Conservation (phyloP, 2,329 filamentous ascomycete genomes). For the Paraphaeosphaeria sporulosa region DNA sequence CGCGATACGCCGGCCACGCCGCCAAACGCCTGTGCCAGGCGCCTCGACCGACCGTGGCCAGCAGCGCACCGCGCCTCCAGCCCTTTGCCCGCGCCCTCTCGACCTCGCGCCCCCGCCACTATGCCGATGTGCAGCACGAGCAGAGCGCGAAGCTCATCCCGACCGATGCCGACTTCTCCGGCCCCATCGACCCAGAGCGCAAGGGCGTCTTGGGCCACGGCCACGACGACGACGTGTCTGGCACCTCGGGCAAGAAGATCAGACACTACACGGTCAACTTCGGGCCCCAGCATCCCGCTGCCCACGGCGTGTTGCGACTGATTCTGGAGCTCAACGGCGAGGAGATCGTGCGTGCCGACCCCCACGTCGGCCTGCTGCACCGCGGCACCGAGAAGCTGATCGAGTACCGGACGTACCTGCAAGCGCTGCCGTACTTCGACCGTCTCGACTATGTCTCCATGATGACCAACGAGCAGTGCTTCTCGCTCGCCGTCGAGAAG, state of each 20-base stretch:
- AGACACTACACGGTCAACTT: constrained; percentile 99
- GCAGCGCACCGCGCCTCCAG: constrained; percentile 46
- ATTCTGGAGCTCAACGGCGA: constrained; percentile 98
- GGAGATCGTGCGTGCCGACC: constrained; percentile 95
- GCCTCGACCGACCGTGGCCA: constrained; percentile 55
- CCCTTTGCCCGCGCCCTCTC: constrained; percentile 69
- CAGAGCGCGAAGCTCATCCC: constrained; percentile 68
- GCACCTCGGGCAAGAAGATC: constrained; percentile 77
- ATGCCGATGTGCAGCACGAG: constrained; percentile 63
- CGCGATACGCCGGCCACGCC: constrained; percentile 75
- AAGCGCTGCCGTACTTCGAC: constrained; percentile 98
- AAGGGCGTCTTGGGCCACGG: constrained; percentile 55
- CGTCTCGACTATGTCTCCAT: constrained; percentile 98
- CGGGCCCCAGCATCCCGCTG: constrained; percentile 96
- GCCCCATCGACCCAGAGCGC: constrained; percentile 56
- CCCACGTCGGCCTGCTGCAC: constrained; percentile 95
- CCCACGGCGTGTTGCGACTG: constrained; percentile 95
- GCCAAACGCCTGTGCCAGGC: constrained; percentile 72
- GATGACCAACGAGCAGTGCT: constrained; percentile 99
- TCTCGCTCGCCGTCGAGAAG: constrained; percentile 95
- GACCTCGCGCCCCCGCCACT: constrained; percentile 67
- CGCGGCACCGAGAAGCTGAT: constrained; percentile 99
- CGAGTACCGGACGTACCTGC: constrained; percentile 99
- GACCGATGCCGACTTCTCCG: constrained; percentile 69
- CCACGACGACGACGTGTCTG: constrained; percentile 55